Conservation (phyloP, 2,329 filamentous ascomycete genomes). For the Nothopassalora personata region DNA sequence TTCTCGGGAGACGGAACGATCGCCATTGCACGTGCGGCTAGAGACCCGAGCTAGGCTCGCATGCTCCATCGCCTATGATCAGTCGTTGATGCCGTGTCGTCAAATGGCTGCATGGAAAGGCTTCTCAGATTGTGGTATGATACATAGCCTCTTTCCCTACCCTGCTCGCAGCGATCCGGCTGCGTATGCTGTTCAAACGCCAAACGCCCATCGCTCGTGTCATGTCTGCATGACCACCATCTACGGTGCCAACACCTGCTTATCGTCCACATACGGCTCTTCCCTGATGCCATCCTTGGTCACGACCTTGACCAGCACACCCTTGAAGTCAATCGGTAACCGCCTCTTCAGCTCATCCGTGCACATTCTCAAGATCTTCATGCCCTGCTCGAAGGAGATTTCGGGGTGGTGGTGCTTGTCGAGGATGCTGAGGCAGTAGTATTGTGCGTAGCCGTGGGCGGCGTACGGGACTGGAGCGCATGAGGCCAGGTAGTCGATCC, state of each 20-base stretch:
- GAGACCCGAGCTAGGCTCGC: background rate
- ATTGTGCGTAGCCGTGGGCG: constrained; percentile 97
- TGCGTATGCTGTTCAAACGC: constrained; percentile 11
- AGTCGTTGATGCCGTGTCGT: background rate
- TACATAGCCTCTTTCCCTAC: constrained; percentile 1
- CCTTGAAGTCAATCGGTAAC: constrained; percentile 98
- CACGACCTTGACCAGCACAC: constrained; percentile 79
- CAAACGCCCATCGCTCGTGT: constrained; percentile 20
- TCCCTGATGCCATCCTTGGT: constrained; percentile 89
- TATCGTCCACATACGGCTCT: constrained; percentile 70
- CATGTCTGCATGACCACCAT: background rate
- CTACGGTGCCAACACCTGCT: constrained; percentile 30
- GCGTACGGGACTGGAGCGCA: constrained; percentile 74
- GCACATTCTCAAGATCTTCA: constrained; percentile 91
- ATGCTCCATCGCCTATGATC: background rate
- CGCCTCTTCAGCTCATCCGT: constrained; percentile 95
- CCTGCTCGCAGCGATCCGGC: constrained; percentile 4
- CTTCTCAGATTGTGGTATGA: background rate
- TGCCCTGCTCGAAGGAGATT: constrained; percentile 79
- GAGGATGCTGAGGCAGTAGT: constrained; percentile 95
- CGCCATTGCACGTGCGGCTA: background rate
- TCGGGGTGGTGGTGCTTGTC: constrained; percentile 98
- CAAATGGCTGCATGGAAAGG: background rate
- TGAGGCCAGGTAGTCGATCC: constrained; percentile 26
- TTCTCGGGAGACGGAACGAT: background rate